Base-by-base conservation (phyloP, 345 rosid genomes). In the Pseudoturritis turrita region DNA sequence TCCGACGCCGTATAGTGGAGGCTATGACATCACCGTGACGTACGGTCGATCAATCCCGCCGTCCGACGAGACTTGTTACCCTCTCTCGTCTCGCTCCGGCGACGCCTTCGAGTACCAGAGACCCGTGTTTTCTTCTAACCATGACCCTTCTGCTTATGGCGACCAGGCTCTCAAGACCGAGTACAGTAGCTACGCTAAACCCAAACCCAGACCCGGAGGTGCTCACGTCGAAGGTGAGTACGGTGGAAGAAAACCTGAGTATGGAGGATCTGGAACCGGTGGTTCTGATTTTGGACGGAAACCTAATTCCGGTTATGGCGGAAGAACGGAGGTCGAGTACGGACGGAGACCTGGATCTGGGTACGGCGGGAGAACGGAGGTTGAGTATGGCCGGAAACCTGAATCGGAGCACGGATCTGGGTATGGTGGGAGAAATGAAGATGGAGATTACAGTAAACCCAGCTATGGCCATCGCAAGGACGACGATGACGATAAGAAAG, bases 1-100 rank as follows among this genome's bases (percentile, higher is more conserved):
- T 63, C 85, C 97, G 7, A 91, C 85, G 13, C 97, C 97, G 0
- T 94, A 88, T 72, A 88, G 88, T 3, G 98, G 98, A 6, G 98
- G 98, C 14, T 94, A 83, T 63, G 92, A 91, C 82, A 40, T 91
- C 44, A 19, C 44, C 36, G 33, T 83, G 54, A 84, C 91, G 10
- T 94, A 84, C 78, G 97, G 98, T 21, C 96, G 96, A 22, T 84
- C 96, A 0, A 65, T 94, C 15, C 79, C 82, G 8, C 90, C 88
- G 8, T 83, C 85, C 37, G 87, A 82, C 0, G 89, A 91, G 49
- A 89, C 77, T 12, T 94, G 98, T 81, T 77, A 91, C 74, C 79
- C 87, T 7, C 77, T 68, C 52, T 74, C 85, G 3, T 79, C 88
- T 19, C 65, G 77, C 13, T 67, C 84, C 46, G 77, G 75, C n/a